A percentile compares a stretch with the other conserved stretches of the same genome.
phyloP scores from a whole-genome alignment of 2,329 filamentous ascomycete species.

The Dactylonectria macrodidyma region DNA sequence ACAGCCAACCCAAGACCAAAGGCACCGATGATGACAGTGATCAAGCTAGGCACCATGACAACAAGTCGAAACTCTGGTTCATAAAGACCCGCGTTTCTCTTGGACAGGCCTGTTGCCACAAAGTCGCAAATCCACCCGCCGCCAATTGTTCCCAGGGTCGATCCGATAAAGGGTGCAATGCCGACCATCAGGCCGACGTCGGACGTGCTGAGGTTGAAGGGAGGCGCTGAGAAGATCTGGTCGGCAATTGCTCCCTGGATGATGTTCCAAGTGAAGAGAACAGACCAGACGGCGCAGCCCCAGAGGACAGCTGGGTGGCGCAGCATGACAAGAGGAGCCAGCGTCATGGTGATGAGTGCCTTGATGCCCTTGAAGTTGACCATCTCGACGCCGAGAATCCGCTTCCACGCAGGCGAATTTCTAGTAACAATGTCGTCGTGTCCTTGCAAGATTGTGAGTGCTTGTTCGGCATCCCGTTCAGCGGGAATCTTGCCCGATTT shows the following conservation, averaged over 20 bases:
- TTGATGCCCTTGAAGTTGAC: not conserved
- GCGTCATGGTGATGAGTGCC: not conserved
- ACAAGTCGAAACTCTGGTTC: constrained; percentile 14
- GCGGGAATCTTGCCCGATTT: not conserved
- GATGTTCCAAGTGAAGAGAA: constrained; percentile 17
- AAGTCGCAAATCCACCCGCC: constrained; percentile 10
- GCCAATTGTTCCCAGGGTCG: constrained; percentile 2
- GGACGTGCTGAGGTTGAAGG: constrained; percentile 6
- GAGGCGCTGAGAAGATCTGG: constrained; percentile 18
- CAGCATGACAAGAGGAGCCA: not conserved
- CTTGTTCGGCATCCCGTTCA: not conserved
- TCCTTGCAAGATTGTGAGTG: no score
- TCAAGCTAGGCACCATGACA: constrained; percentile 8
- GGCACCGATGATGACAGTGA: constrained; percentile 8
- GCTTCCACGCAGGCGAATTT: not conserved
- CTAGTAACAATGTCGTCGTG: not conserved
- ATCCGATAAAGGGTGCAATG: constrained; percentile 14
- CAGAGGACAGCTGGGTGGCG: constrained; percentile 10
- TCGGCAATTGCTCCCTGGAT: constrained; percentile 18
- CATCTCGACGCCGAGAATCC: not conserved
- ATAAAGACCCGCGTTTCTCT: constrained; percentile 4
- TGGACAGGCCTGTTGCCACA: not conserved
- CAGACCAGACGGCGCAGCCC: constrained; percentile 18
- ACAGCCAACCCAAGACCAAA: constrained; percentile 15
- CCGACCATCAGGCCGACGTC: constrained; percentile 10